These are phyloP conservation scores for Lactifluus piperatus DNA, from an alignment of 768 basidiomycete genomes.

Conservation along the genomic window DNA sequence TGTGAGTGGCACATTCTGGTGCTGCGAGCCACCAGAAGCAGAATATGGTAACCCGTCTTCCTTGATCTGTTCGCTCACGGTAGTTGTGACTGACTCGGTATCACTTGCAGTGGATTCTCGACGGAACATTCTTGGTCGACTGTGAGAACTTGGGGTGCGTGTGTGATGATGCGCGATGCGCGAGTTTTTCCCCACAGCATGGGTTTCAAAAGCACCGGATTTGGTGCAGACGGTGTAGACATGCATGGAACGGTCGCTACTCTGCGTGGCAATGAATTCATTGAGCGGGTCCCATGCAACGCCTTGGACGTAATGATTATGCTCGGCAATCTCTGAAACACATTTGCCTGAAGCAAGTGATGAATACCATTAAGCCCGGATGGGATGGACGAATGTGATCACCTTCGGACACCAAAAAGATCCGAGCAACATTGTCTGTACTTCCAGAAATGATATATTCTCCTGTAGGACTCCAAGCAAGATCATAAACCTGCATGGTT, in stretches of 20 bases:
- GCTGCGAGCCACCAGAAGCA: slow-evolving; percentile 24
- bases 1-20: slow-evolving; percentile 41
- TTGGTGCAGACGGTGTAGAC: slow-evolving; percentile 79
- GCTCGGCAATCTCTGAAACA: slow-evolving; percentile 85
- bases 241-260: slow-evolving; percentile 93
- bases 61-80: slow-evolving; percentile 45
- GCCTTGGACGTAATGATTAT: slow-evolving; percentile 95
- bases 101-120: slow-evolving; percentile 74
- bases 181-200: slow-evolving; percentile 84
- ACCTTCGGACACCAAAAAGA: slow-evolving; percentile 62
- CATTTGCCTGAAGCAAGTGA: slow-evolving; percentile 55
- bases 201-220: slow-evolving; percentile 77
- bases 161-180: slow-evolving; percentile 63
- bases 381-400: neutral
- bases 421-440: slow-evolving; percentile 89
- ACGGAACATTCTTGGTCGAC: slow-evolving; percentile 52
- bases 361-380: neutral
- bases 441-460: slow-evolving; percentile 94
- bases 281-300: slow-evolving; percentile 98
- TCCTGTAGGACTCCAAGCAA: slow-evolving; percentile 95
- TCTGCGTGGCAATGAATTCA: slow-evolving; percentile 96
- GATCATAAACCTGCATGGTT: slow-evolving; percentile 93
- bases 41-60: slow-evolving; percentile 37
- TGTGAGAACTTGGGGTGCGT: slow-evolving; percentile 55
- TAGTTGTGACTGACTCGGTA: slow-evolving; percentile 49